Percentiles rank a stretch among this genome's conserved stretches.
These are phyloP conservation scores for Adiantum capillusveneris DNA, from an alignment of 75 land plant species.

Conservation along the genomic window DNA sequence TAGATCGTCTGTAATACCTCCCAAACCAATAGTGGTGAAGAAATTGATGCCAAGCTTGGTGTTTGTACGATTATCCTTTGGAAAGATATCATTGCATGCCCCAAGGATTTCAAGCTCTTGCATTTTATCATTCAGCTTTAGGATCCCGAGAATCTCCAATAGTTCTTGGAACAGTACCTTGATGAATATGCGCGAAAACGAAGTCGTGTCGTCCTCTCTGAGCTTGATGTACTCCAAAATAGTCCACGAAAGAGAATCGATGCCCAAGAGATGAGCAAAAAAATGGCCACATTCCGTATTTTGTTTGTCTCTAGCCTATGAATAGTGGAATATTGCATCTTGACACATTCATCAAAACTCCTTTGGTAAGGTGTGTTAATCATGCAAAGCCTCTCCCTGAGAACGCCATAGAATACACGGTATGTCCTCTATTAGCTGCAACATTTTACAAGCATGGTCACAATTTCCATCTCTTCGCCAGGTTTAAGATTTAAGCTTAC, in stretches of 20 bases:
- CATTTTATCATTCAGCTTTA: conserved; percentile 66
- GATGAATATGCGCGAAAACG: conserved; percentile 89
- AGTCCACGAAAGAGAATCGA: conserved; percentile 82
- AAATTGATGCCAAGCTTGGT: conserved; percentile 78
- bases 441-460: conserved; percentile 84
- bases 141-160: conserved; percentile 71
- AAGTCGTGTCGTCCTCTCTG: conserved; percentile 89
- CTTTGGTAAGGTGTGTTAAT: conserved; percentile 76
- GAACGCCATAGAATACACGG: conserved; percentile 62
- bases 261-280: conserved; percentile 86
- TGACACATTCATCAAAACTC: conserved; percentile 73
- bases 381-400: conserved; percentile 88
- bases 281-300: conserved; percentile 84
- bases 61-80: conserved; percentile 74
- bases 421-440: conserved; percentile 88
- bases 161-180: conserved; percentile 90
- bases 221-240: conserved; percentile 66
- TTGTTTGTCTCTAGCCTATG: conserved; percentile 83
- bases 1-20: conserved; percentile 81
- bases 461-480: conserved; percentile 95
- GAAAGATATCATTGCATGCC: conserved; percentile 68
- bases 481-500: conserved; percentile 84
- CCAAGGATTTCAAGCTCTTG: conserved; percentile 73
- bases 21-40: conserved; percentile 88
- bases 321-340: conserved; percentile 84